Percentiles rank a stretch among this genome's conserved stretches.
Conservation (phyloP, 805 yeast species). For the Metschnikowia proteae region DNA sequence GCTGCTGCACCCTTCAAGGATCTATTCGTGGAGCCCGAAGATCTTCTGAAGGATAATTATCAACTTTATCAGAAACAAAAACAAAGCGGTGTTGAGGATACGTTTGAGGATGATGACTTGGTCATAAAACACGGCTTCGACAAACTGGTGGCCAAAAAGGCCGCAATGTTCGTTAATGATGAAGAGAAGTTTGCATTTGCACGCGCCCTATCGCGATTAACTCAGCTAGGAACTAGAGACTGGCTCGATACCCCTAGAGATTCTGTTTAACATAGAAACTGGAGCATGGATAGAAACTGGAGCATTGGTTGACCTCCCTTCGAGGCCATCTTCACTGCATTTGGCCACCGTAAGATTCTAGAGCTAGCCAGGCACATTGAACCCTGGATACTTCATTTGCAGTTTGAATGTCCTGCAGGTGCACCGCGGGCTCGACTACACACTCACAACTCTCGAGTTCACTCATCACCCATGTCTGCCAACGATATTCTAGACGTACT, state of each 20-base stretch:
- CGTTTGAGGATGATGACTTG: conserved; percentile 53
- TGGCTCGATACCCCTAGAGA: conserved; percentile 62
- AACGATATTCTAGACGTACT: conserved; percentile 74
- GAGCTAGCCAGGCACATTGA: no score
- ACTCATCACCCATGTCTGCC: conserved; percentile 22
- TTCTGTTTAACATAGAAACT: neutral
- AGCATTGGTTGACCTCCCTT: no score
- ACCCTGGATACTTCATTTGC: neutral
- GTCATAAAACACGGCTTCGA: conserved; percentile 77
- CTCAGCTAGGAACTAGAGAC: conserved; percentile 90
- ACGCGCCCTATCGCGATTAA: conserved; percentile 82
- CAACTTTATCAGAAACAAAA: conserved; percentile 40
- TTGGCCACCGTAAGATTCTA: no score
- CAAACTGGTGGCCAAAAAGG: conserved; percentile 63
- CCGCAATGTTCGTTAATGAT: conserved; percentile 79
- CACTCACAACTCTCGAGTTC: neutral
- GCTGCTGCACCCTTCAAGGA: conserved; percentile 81
- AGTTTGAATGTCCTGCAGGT: neutral
- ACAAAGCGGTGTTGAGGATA: conserved; percentile 34
- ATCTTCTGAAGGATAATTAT: conserved; percentile 46
- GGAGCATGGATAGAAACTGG: no score
- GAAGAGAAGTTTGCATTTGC: conserved; percentile 97
- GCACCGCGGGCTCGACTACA: neutral
- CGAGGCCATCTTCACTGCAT: neutral
- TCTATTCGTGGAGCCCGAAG: conserved; percentile 81